These are phyloP conservation scores for Theileria luwenshuni DNA, from an alignment of 169 alveolate species.

Conservation along the genomic window DNA sequence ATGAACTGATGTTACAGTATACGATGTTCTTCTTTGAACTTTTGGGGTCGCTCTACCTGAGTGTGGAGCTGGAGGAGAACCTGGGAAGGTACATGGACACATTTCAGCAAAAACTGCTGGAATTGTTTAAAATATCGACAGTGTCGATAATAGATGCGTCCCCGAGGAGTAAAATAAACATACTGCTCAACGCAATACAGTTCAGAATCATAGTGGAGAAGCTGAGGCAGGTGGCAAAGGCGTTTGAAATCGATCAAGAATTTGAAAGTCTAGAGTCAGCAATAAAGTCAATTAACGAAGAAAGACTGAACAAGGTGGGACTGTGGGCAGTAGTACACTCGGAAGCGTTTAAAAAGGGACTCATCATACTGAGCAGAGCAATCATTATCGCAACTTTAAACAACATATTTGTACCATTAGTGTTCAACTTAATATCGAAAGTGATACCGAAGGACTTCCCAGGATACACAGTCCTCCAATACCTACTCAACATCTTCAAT, in stretches of 20 bases:
- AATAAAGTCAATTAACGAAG: neutral
- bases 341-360: slow-evolving; percentile 23
- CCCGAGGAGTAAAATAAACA: slow-evolving; percentile 25
- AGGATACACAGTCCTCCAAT: slow-evolving; percentile 1
- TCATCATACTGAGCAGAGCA: slow-evolving; percentile 9
- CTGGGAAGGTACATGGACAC: slow-evolving; percentile 1
- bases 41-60: slow-evolving; percentile 9
- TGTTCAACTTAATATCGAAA: slow-evolving; percentile 1
- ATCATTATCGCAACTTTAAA: slow-evolving; percentile 21
- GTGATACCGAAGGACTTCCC: slow-evolving; percentile 6
- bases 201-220: slow-evolving; percentile 15
- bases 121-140: neutral
- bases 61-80: neutral
- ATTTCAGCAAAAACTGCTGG: slow-evolving; percentile 25
- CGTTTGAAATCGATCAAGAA: neutral
- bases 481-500: neutral
- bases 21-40: neutral
- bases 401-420: slow-evolving; percentile 20
- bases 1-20: neutral
- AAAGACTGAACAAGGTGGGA: neutral
- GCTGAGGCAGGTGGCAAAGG: neutral
- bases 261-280: neutral
- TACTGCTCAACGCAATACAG: neutral
- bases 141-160: slow-evolving; percentile 43
- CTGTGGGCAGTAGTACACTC: slow-evolving; percentile 43